Percentiles rank a stretch among this genome's conserved stretches.
phyloP scores from a whole-genome alignment of 2,329 filamentous ascomycete species.

The Furcasterigmium sp. region DNA sequence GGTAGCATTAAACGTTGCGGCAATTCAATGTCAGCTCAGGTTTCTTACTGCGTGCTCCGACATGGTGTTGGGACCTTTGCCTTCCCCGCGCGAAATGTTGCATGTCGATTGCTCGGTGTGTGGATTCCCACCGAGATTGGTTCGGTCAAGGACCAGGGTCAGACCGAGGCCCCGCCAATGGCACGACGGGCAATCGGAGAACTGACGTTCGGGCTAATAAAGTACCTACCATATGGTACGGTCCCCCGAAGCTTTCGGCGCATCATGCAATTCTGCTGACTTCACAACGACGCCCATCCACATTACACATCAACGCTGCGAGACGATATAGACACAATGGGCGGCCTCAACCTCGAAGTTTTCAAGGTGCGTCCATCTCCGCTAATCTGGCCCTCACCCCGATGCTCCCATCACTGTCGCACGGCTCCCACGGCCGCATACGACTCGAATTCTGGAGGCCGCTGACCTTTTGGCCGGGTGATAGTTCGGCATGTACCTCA shows the following conservation, averaged over 20 bases:
- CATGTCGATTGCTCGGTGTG: too few species aligned
- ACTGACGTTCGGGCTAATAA: not conserved
- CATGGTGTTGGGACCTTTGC: too few species aligned
- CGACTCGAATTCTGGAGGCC: not conserved
- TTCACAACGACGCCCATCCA: not conserved
- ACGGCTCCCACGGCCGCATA: too few species aligned
- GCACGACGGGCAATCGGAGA: not conserved
- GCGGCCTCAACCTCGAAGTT: slow-evolving; percentile 80
- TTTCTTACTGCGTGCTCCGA: too few species aligned
- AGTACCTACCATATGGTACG: too few species aligned
- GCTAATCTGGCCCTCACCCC: too few species aligned
- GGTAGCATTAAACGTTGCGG: too few species aligned
- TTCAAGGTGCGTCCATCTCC: slow-evolving; percentile 62
- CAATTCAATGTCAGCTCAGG: too few species aligned
- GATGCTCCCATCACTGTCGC: too few species aligned
- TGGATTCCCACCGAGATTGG: too few species aligned
- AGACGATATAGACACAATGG: slow-evolving; percentile 42
- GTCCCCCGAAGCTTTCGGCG: not conserved
- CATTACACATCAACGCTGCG: not conserved
- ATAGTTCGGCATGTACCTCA: slow-evolving; percentile 96
- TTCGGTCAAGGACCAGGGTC: too few species aligned
- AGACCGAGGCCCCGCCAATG: slow-evolving; percentile 1
- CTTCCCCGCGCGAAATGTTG: too few species aligned
- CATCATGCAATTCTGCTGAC: not conserved
- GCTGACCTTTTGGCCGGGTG: slow-evolving; percentile 2